Base-by-base conservation (phyloP, 768 basidiomycete species). In the Suillus hirtellus region DNA sequence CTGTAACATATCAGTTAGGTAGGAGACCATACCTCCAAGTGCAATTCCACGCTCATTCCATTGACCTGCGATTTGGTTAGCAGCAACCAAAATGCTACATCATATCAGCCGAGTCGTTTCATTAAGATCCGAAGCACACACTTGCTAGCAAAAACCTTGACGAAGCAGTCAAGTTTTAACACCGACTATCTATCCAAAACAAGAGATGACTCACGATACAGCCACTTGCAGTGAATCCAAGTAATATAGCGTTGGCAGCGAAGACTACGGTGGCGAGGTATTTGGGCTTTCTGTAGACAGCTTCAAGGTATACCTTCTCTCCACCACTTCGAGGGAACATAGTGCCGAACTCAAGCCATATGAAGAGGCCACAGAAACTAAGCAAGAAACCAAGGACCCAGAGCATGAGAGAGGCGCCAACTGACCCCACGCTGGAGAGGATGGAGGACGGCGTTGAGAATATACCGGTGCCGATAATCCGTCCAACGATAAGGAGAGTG, bases 321-420 rank as follows among this genome's bases (percentile, higher is more conserved):
- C 86, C 86, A 11, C 86, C 85, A 14, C 82, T 84, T 1, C 86
- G 79, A 4, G 86, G 86, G 64, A 81, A 84, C 86, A 87, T 87
- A 3, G 84, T 84, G 7, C 86, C 87, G 54, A 82, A 82, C 64
- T 88, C 86, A 24, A 87, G 80, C 85, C 85, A 87, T 61, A 87
- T 81, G 68, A 87, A 86, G 12, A 86, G 72, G 0, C 85, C 85
- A 60, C 83, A 87, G 64, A 82, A 83, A 0, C 85, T 86, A 2
- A 87, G 77, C 1, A 81, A 66, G 67, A 86, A 85, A 4, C 86
- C 86, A 24, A 86, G 81, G 1, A 87, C 82, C 86, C 86, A 88
- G 21, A 86, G 81, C 80, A 87, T 81, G 56, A 87, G 74, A 0
- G 85, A 86, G 1, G 86, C 85, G 21, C 86, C 86, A 19, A 87